phyloP scores from a whole-genome alignment of 192 early-diverging fungal species.

The Umbelopsis sp. region DNA sequence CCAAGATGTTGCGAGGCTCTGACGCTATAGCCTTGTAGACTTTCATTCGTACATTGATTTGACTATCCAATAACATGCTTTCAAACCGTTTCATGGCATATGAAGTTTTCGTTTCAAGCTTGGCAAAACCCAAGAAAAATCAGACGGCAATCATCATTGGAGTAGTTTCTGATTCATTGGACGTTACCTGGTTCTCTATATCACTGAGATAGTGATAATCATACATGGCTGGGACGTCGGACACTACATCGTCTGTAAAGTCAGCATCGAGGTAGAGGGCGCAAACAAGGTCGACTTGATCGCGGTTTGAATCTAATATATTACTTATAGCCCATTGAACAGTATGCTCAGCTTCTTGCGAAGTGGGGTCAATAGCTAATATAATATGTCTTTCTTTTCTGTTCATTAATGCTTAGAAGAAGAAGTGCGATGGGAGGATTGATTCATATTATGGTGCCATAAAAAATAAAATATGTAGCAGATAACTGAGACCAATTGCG shows the following conservation, averaged over 20 bases:
- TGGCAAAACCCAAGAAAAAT: background rate
- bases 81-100: slow-evolving; percentile 8
- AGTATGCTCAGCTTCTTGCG: slow-evolving; percentile 38
- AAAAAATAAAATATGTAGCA: no score
- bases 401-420: background rate
- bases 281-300: slow-evolving; percentile 30
- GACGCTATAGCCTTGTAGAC: slow-evolving; percentile 20
- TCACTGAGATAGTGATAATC: slow-evolving; percentile 15
- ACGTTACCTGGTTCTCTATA: slow-evolving; percentile 14
- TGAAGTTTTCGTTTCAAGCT: background rate
- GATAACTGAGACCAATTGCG: background rate
- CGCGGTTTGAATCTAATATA: slow-evolving; percentile 32
- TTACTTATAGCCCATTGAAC: slow-evolving; percentile 43
- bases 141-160: background rate
- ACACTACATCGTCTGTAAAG: slow-evolving; percentile 23
- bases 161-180: no score
- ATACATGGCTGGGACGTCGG: background rate
- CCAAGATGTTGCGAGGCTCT: slow-evolving; percentile 29
- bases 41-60: slow-evolving; percentile 15
- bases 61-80: background rate
- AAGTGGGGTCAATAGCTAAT: slow-evolving; percentile 41
- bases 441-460: background rate
- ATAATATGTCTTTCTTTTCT: slow-evolving; percentile 26
- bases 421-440: background rate
- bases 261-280: slow-evolving; percentile 32